Base-by-base conservation (phyloP, 140 eudicot species). In the Flaveria floridana region DNA sequence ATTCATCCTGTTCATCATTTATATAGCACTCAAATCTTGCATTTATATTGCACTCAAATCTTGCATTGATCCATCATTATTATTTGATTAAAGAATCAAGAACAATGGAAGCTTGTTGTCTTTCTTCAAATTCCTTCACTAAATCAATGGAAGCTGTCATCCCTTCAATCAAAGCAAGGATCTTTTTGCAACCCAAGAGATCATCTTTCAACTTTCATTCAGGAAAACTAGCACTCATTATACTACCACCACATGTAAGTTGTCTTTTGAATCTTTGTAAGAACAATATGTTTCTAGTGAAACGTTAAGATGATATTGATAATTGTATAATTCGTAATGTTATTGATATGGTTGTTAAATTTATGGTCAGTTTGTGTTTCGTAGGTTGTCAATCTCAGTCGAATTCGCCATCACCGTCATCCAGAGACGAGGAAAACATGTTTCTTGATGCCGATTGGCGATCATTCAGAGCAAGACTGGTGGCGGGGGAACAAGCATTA, bases 101-200 rank as follows among this genome's bases (percentile, higher is more conserved):
- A 52, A 80, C 80, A 58, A 93, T 93, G 97, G 96, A 93, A 69
- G 97, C 96, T 82, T 88, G 94, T 66, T 85, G 80, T 88, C 80
- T 90, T 47, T 80, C 96, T 75, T 86, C 96, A 72, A 86, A 77
- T 75, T 82, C 90, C 34, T 85, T 86, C 56, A 78, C 89, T 13
- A 88, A 86, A 77, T 76, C 90, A 65, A 41, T 79, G 62, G 89
- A 87, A 63, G 72, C 75, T 72, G 74, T 68, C 42, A 48, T 61
- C 63, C 95, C 94, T 68, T 76, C 70, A 30, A 46, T 85, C 25
- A 80, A 82, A 82, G 58, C 93, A 28, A 85, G 85, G 51, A 41
- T 78, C 42, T 72, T 85, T 61, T 28, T 77, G 65, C 76, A 46
- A 78, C 81, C 89, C 51, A 88, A 77, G 71, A 87, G 71, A 77